Evolutionary conservation across 2,329 filamentous ascomycete species (phyloP).

Genomic region (Lithohypha guttulata): DNA sequence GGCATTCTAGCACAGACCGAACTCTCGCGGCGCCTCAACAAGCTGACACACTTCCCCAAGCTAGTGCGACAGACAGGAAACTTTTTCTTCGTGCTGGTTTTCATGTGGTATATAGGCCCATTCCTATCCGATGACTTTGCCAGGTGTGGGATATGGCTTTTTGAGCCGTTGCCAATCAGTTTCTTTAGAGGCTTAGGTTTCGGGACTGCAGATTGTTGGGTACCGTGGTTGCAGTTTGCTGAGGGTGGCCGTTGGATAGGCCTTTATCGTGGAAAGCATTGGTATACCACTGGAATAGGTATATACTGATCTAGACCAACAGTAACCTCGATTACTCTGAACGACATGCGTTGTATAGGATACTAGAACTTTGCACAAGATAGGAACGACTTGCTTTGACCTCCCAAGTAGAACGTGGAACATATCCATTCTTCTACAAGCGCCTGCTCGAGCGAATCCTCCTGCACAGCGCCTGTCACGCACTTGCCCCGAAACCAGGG

Average conservation of each 20-base stretch:
- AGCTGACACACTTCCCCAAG: slow-evolving; percentile 31
- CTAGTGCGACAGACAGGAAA: slow-evolving; percentile 46
- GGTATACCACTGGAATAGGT: slow-evolving; percentile 22
- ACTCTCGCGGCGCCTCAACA: slow-evolving; percentile 23
- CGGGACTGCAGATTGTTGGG: slow-evolving; percentile 3
- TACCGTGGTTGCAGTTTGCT: slow-evolving; percentile 10
- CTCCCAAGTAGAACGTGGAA: no score
- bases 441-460: no score
- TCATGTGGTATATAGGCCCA: slow-evolving; percentile 57
- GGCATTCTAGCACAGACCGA: slow-evolving; percentile 53
- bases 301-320: no score
- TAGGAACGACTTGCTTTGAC: no score
- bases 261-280: slow-evolving; percentile 18
- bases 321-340: no score
- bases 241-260: slow-evolving; percentile 15
- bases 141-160: slow-evolving; percentile 62
- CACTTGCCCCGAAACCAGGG: no score
- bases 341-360: no score
- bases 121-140: slow-evolving; percentile 68
- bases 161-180: slow-evolving; percentile 72
- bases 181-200: slow-evolving; percentile 38
- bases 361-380: no score
- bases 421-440: no score
- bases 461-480: no score
- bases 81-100: slow-evolving; percentile 49